A percentile compares a stretch with the other conserved stretches of the same genome.
Evolutionary conservation across 1,284 basidiomycete species (phyloP).

Genomic region (Coriolopsis trogii): DNA sequence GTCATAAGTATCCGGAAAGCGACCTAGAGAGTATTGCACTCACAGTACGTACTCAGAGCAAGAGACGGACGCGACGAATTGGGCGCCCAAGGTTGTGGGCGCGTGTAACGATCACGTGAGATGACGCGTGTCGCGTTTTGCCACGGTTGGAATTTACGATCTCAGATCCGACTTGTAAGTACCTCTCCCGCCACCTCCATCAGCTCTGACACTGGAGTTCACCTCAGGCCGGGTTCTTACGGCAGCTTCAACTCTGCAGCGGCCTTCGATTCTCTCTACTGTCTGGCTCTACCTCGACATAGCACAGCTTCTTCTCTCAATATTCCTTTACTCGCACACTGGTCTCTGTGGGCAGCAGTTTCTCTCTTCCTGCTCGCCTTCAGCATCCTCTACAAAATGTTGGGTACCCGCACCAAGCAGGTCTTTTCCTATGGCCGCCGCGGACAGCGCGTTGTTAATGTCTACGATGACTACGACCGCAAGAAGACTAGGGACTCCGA

Average conservation of each 20-base stretch:
- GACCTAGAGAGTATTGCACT: too few relatives aligned
- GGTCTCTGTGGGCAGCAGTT: constrained; percentile 12
- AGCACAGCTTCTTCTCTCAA: neutral
- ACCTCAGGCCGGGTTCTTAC: too few relatives aligned
- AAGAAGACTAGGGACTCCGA: constrained; percentile 9
- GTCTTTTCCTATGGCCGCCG: constrained; percentile 72
- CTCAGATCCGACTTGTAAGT: constrained; percentile 8
- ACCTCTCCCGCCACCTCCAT: neutral
- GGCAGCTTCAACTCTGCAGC: too few relatives aligned
- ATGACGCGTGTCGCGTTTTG: constrained; percentile 24
- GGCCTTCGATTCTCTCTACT: too few relatives aligned
- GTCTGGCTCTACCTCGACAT: too few relatives aligned
- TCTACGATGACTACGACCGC: constrained; percentile 38
- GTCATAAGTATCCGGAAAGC: too few relatives aligned
- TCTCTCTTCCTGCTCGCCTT: constrained; percentile 15
- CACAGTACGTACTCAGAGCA: too few relatives aligned
- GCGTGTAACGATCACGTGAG: constrained; percentile 21
- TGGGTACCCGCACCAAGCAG: constrained; percentile 65
- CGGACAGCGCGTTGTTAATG: constrained; percentile 62
- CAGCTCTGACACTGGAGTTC: neutral
- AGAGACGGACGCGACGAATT: constrained; percentile 12
- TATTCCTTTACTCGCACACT: constrained; percentile 4
- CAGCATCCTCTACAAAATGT: constrained; percentile 38
- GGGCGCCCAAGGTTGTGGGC: constrained; percentile 7
- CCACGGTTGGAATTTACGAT: constrained; percentile 23